Percentiles rank a stretch among this genome's conserved stretches.
Evolutionary conservation across 331 rosid genomes (phyloP).

Genomic region (Quercus tomentella): DNA sequence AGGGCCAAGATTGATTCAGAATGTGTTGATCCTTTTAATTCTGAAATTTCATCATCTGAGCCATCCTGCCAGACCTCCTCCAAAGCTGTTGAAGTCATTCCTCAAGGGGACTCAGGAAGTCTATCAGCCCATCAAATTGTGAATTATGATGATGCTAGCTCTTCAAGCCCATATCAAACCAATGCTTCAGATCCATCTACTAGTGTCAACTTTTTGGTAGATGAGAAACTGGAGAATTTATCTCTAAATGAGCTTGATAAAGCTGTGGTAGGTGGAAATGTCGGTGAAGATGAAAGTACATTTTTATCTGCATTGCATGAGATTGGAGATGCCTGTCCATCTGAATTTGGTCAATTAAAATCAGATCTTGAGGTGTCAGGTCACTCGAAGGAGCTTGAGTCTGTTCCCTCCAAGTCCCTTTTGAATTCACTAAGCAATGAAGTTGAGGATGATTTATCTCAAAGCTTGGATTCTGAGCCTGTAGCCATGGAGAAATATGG

Average conservation of each 20-base stretch:
- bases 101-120: slow-evolving; percentile 8
- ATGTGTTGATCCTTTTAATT: slow-evolving; percentile 13
- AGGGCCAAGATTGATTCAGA: slow-evolving; percentile 26
- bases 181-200: slow-evolving; percentile 23
- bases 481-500: slow-evolving; percentile 20
- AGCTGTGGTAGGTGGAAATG: slow-evolving; percentile 23
- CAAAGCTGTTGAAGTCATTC: slow-evolving; percentile 19
- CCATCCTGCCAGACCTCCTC: slow-evolving; percentile 27
- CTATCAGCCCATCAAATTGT: slow-evolving; percentile 5
- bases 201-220: slow-evolving; percentile 27
- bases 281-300: slow-evolving; percentile 43
- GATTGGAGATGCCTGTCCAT: slow-evolving; percentile 29
- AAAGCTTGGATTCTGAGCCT: slow-evolving; percentile 21
- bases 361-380: slow-evolving; percentile 23
- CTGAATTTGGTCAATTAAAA: slow-evolving; percentile 30
- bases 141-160: slow-evolving; percentile 21
- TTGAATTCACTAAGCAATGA: slow-evolving; percentile 24
- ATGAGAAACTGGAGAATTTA: slow-evolving; percentile 39
- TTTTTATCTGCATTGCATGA: slow-evolving; percentile 60
- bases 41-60: slow-evolving; percentile 29
- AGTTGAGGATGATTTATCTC: slow-evolving; percentile 32
- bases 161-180: slow-evolving; percentile 28
- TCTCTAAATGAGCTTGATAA: slow-evolving; percentile 40
- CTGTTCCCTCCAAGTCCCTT: slow-evolving; percentile 20
- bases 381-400: slow-evolving; percentile 23